phyloP scores from a whole-genome alignment of 73 alveolate genomes.

The Symbiodinium natans region DNA sequence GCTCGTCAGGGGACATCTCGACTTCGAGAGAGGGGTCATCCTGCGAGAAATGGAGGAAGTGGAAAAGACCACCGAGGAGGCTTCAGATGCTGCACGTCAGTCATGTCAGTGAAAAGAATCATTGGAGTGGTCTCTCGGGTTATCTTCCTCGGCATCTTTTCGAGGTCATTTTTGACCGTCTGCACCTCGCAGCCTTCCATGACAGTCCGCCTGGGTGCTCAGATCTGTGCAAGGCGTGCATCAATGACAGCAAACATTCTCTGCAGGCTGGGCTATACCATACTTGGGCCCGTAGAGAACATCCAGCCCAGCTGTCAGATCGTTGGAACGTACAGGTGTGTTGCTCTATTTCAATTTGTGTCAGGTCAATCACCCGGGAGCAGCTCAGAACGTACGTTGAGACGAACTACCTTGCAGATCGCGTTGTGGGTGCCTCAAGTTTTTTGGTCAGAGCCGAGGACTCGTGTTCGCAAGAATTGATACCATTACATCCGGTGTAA shows the following conservation, averaged over 20 bases:
- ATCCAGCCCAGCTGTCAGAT: slow-evolving; percentile 20
- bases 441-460: not conserved
- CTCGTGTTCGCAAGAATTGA: too few relatives aligned
- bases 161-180: slow-evolving; percentile 56
- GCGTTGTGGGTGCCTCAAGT: slow-evolving; percentile 21
- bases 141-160: not conserved
- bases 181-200: slow-evolving; percentile 80
- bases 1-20: slow-evolving; percentile 40
- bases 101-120: not conserved
- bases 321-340: not conserved
- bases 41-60: slow-evolving; percentile 94
- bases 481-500: too few relatives aligned
- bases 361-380: slow-evolving; percentile 43
- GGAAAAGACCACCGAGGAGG: slow-evolving; percentile 85
- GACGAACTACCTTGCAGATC: slow-evolving; percentile 56
- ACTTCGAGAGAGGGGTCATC: slow-evolving; percentile 75
- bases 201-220: slow-evolving; percentile 40
- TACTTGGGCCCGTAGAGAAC: slow-evolving; percentile 90
- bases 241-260: not conserved
- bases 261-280: slow-evolving; percentile 74
- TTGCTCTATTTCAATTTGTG: too few relatives aligned
- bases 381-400: slow-evolving; percentile 31
- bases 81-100: not conserved
- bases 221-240: not conserved
- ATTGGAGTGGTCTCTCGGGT: not conserved